phyloP scores from a whole-genome alignment of 202 grass and related monocot genomes.

The Dendrocalamus latiflorus region DNA sequence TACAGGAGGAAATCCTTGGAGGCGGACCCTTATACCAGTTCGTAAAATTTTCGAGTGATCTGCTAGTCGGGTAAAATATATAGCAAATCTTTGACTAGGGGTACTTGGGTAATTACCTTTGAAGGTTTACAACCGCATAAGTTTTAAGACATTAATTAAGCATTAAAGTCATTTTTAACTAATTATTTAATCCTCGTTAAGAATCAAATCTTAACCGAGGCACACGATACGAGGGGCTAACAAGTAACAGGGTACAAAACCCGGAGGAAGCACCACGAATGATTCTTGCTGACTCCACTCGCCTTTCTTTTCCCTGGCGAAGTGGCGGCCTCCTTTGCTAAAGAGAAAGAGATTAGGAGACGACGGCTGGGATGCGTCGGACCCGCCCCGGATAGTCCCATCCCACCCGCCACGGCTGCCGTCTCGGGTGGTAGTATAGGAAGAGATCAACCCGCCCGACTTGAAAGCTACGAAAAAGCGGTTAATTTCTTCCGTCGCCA shows the following conservation, averaged over 20 bases:
- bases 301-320: neutral
- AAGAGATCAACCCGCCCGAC: neutral
- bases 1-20: no score
- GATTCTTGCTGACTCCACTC: neutral
- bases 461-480: neutral
- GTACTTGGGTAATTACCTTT: no score
- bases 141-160: no score
- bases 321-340: neutral
- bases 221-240: no score
- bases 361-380: neutral
- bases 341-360: neutral
- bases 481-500: no score
- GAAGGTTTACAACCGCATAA: no score
- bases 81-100: no score
- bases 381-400: neutral
- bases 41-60: no score
- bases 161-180: no score
- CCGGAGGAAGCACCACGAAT: neutral
- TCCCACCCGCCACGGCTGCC: neutral
- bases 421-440: neutral
- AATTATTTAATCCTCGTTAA: neutral
- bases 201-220: neutral
- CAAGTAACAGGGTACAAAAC: no score
- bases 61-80: no score
- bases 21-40: no score